Evolutionary conservation across 2,329 filamentous ascomycete species (phyloP), one percentile per base, ranked within the genome.

Genomic region (Neonectria sp.): DNA sequence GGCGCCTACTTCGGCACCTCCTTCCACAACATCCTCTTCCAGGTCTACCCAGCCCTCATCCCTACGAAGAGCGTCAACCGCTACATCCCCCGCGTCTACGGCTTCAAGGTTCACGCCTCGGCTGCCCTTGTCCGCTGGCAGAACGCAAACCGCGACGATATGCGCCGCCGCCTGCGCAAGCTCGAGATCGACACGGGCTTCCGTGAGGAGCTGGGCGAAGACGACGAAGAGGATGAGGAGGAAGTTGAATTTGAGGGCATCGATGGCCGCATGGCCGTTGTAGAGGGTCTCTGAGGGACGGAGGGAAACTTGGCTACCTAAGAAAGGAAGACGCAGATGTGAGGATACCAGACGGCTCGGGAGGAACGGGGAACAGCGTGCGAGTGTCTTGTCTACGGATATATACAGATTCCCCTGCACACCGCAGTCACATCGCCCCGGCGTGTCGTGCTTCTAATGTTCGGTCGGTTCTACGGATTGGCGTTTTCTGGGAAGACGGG

Each of bases 21-120:
- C 3, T 99, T 99, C 86, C 95, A 98, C 87, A 98, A 98, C 84
- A 98, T 99, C 82, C 90, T 99, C 69, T 98, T 99, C 86, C 96
- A 99, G 82, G 96, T 99, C 62, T 98, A 98, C 80, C 95, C 96
- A 6, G 91, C 93, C 27, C 88, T 99, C 74, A 90, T 97, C 58
- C 96, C 96, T 3, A 86, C 90, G 73, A 99, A 98, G 87, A 94
- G 90, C 74, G 86, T 91, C 69, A 91, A 94, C 71, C 90, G 96
- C 73, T 98, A 98, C 82, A 89, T 95, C 63, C 96, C 96, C 27
- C 90, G 93, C 65, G 92, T 97, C 68, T 99, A 96, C 80, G 96
- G 96, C 37, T 99, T 99, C 87, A 94, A 94, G 78, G 95, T 99
- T 6, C 96, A 99, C 82, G 93, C 95, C 5, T 89, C 92, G 17